Percentiles rank a stretch among this genome's conserved stretches.
phyloP scores from a whole-genome alignment of 768 basidiomycete genomes.

The Boletus edulis region DNA sequence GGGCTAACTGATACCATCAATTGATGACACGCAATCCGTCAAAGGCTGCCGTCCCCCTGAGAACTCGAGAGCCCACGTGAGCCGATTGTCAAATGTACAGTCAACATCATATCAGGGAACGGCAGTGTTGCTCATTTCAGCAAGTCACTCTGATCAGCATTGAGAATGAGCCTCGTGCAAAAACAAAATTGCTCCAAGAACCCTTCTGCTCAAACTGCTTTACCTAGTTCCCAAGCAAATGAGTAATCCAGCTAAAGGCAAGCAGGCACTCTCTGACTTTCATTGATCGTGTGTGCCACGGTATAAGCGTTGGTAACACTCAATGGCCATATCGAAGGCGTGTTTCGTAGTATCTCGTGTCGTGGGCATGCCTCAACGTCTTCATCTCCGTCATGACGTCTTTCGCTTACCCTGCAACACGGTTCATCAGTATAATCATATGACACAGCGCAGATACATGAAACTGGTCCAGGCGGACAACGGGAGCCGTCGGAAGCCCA shows the following conservation, averaged over 20 bases:
- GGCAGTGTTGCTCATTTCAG: conserved; percentile 7
- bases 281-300: conserved; percentile 29
- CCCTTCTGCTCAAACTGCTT: conserved; percentile 28
- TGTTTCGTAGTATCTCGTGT: conserved; percentile 45
- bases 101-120: too few relatives aligned
- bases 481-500: background rate
- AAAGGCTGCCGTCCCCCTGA: too few relatives aligned
- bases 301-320: conserved; percentile 32
- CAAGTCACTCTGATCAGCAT: conserved; percentile 28
- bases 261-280: conserved; percentile 15
- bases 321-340: conserved; percentile 46
- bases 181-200: conserved; percentile 33
- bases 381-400: conserved; percentile 21
- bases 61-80: too few relatives aligned
- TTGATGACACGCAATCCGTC: background rate
- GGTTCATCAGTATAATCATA: conserved; percentile 2
- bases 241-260: conserved; percentile 4
- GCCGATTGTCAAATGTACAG: too few relatives aligned
- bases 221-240: background rate
- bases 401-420: conserved; percentile 19
- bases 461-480: conserved; percentile 37
- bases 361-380: conserved; percentile 11
- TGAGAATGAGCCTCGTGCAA: conserved; percentile 33
- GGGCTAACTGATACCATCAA: background rate
- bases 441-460: background rate